Evolutionary conservation across 306 rosid species (phyloP).

Genomic region (Parietaria judaica): DNA sequence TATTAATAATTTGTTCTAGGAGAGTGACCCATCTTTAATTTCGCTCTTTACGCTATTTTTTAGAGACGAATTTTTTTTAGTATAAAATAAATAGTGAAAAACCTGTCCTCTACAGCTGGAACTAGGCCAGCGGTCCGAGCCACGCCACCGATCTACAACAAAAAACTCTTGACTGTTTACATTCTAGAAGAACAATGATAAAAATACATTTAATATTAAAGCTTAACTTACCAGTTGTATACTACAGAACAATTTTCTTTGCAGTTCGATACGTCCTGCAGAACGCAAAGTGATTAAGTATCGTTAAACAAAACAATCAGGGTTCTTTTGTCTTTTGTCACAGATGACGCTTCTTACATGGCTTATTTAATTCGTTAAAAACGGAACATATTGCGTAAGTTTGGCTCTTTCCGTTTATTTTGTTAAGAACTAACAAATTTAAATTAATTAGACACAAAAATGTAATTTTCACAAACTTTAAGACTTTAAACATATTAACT

Average conservation of each 20-base stretch:
- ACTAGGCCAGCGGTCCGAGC: constrained; percentile 77
- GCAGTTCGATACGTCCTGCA: constrained; percentile 93
- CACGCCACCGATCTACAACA: constrained; percentile 80
- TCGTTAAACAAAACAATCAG: not conserved
- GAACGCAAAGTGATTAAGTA: constrained; percentile 23
- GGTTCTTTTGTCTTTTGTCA: not conserved
- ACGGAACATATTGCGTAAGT: no score
- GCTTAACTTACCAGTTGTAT: constrained; percentile 73
- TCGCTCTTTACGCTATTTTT: no score
- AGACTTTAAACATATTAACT: no score
- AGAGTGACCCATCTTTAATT: not conserved
- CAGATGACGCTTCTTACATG: no score
- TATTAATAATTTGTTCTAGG: not conserved
- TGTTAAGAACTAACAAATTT: no score
- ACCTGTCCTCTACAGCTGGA: constrained; percentile 92
- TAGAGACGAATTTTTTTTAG: not conserved
- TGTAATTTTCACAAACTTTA: no score
- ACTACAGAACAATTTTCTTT: constrained; percentile 89
- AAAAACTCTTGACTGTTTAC: constrained; percentile 24
- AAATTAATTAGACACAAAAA: no score
- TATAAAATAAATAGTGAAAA: constrained; percentile 21
- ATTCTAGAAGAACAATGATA: constrained; percentile 12
- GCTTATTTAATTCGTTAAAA: no score
- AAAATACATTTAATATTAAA: constrained; percentile 16
- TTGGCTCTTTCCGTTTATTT: no score